Conservation (phyloP, 108 stramenopile genomes). For the Phaeodactylum tricornutum region DNA sequence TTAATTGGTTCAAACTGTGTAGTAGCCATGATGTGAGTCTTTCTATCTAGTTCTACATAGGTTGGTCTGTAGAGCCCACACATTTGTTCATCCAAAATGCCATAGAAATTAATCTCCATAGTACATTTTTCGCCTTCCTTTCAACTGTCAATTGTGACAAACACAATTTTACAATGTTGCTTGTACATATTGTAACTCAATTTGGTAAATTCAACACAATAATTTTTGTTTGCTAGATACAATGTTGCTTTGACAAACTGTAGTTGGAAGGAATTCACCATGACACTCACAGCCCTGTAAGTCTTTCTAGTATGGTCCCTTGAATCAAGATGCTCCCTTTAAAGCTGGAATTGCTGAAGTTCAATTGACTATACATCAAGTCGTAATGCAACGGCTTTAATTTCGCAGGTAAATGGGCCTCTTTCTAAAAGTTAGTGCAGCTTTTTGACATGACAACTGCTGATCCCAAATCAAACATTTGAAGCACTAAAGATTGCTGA, state of each 20-base stretch:
- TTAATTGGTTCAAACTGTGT: slow-evolving; percentile 30
- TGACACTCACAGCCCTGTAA: neutral
- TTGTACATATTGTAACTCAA: slow-evolving; percentile 9
- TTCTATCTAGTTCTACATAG: slow-evolving; percentile 11
- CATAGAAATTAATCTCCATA: slow-evolving; percentile 13
- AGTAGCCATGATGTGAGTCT: slow-evolving; percentile 17
- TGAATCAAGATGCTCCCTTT: neutral
- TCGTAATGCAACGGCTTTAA: too few relatives aligned
- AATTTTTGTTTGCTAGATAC: neutral
- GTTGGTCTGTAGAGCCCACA: slow-evolving; percentile 19
- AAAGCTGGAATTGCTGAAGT: too few relatives aligned
- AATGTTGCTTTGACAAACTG: neutral
- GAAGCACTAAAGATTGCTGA: too few relatives aligned
- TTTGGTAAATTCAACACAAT: neutral
- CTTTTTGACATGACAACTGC: too few relatives aligned
- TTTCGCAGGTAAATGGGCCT: too few relatives aligned
- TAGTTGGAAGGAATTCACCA: slow-evolving; percentile 4
- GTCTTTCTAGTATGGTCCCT: neutral
- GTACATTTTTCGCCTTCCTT: neutral
- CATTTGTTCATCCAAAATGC: slow-evolving; percentile 26
- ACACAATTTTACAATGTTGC: slow-evolving; percentile 7
- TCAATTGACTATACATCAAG: too few relatives aligned
- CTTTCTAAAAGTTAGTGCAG: too few relatives aligned
- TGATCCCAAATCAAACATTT: too few relatives aligned
- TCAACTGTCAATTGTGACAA: neutral